Conservation (phyloP, 2,329 filamentous ascomycete genomes). For the Hypoxylon sp. region DNA sequence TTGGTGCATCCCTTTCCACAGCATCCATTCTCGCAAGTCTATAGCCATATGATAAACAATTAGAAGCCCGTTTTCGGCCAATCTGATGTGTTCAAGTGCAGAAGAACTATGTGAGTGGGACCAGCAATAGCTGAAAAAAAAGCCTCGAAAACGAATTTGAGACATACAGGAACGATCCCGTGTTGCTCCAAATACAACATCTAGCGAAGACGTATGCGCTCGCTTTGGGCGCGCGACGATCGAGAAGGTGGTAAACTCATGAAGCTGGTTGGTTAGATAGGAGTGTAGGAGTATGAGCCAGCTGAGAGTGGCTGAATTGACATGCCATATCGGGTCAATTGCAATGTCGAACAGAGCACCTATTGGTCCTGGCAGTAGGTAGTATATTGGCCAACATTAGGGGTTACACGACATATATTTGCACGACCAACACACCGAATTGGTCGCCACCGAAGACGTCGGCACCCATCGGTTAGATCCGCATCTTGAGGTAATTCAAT, state of each 20-base stretch:
- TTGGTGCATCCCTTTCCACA: constrained; percentile 19
- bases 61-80: background rate
- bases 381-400: constrained; percentile 3
- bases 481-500: background rate
- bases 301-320: constrained; percentile 12
- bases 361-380: constrained; percentile 4
- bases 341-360: background rate
- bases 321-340: background rate
- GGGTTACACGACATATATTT: constrained; percentile 19
- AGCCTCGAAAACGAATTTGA: background rate
- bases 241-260: background rate
- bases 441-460: background rate
- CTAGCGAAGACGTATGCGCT: background rate
- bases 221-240: background rate
- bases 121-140: background rate
- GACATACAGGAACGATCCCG: background rate
- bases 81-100: background rate
- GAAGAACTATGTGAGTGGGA: background rate
- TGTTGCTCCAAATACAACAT: background rate
- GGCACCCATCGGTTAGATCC: background rate
- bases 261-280: constrained; percentile 1
- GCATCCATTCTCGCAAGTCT: constrained; percentile 12
- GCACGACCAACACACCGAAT: background rate
- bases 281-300: background rate
- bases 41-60: constrained; percentile 12